A percentile compares a stretch with the other conserved stretches of the same genome.
These are phyloP conservation scores for Aquilaria malaccensis DNA, from an alignment of 345 rosid genomes.

Conservation along the genomic window DNA sequence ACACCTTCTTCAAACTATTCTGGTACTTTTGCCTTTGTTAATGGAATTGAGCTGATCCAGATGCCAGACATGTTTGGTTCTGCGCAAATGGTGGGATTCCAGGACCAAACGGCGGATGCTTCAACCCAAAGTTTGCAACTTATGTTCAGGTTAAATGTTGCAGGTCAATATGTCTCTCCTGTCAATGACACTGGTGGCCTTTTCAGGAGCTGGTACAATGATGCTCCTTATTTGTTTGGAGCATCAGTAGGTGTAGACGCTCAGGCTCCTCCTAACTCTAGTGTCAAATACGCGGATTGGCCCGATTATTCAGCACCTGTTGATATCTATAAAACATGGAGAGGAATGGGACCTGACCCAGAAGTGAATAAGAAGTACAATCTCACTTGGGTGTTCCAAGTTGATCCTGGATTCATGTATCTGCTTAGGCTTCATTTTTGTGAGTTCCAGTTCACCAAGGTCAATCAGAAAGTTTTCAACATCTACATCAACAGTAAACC, in stretches of 20 bases:
- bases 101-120: constrained; percentile 27
- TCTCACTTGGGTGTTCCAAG: constrained; percentile 66
- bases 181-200: constrained; percentile 50
- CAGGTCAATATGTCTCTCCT: constrained; percentile 55
- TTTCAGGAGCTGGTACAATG: constrained; percentile 69
- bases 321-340: constrained; percentile 52
- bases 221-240: constrained; percentile 45
- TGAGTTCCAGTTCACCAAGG: constrained; percentile 34
- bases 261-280: constrained; percentile 11
- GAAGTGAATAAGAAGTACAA: constrained; percentile 40
- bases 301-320: constrained; percentile 41
- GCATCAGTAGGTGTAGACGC: constrained; percentile 37
- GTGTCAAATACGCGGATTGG: constrained; percentile 36
- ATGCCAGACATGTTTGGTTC: constrained; percentile 51
- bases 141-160: constrained; percentile 65
- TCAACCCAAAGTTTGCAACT: constrained; percentile 37
- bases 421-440: constrained; percentile 71
- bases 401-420: constrained; percentile 63
- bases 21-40: constrained; percentile 52
- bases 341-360: constrained; percentile 42
- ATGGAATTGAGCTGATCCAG: constrained; percentile 60
- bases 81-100: constrained; percentile 42
- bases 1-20: constrained; percentile 39
- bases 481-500: constrained; percentile 58
- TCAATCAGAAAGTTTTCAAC: constrained; percentile 60